Conservation (phyloP, 768 basidiomycete genomes). For the Vararia minispora region DNA sequence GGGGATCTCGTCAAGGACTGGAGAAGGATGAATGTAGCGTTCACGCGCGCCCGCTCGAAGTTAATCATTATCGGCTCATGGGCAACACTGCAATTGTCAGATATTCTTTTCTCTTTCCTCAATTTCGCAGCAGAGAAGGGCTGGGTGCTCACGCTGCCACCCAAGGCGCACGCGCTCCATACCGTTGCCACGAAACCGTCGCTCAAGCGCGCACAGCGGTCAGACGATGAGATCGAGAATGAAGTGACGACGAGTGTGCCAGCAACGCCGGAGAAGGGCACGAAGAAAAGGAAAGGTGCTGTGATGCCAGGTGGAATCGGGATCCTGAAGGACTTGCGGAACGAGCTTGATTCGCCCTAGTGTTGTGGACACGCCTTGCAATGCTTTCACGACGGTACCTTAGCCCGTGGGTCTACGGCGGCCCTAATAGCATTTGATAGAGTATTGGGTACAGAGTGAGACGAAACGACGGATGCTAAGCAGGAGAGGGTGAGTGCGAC, state of each 20-base stretch:
- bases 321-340: too few relatives aligned
- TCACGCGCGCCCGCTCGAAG: conserved; percentile 88
- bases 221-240: conserved; percentile 19
- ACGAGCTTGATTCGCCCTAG: too few relatives aligned
- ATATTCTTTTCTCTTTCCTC: conserved; percentile 68
- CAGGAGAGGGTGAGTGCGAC: conserved; percentile 24
- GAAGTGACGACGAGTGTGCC: too few relatives aligned
- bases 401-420: too few relatives aligned
- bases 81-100: conserved; percentile 51
- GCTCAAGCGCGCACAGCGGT: conserved; percentile 19
- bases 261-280: too few relatives aligned
- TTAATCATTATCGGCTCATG: conserved; percentile 85
- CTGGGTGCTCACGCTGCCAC: conserved; percentile 61
- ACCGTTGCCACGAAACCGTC: conserved; percentile 8
- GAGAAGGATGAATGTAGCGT: conserved; percentile 93
- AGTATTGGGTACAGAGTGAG: conserved; percentile 3
- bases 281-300: too few relatives aligned
- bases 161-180: conserved; percentile 32
- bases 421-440: too few relatives aligned
- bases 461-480: conserved; percentile 6
- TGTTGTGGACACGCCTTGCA: too few relatives aligned
- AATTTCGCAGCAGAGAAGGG: conserved; percentile 53
- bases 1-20: conserved; percentile 94
- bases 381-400: too few relatives aligned
- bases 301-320: too few relatives aligned